phyloP scores from a whole-genome alignment of 208 protist genomes.

The Novymonas esmeraldas region DNA sequence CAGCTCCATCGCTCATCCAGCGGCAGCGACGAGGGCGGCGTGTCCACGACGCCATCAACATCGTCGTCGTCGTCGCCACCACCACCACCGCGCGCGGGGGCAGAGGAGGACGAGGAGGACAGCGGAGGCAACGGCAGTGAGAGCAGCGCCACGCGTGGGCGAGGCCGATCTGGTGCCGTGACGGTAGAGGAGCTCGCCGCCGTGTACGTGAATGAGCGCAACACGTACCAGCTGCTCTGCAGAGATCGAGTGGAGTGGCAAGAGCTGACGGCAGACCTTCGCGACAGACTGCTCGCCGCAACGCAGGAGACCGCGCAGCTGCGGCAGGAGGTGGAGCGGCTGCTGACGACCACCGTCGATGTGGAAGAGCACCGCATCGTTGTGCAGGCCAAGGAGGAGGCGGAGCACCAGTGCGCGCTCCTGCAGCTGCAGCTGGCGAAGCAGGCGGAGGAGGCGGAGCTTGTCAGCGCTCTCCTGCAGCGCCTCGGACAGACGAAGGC shows the following conservation, averaged over 20 bases:
- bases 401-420: slow-evolving; percentile 32
- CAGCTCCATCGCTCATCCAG: slow-evolving; percentile 4
- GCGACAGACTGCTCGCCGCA: slow-evolving; percentile 30
- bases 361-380: slow-evolving; percentile 31
- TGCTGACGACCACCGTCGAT: slow-evolving; percentile 47
- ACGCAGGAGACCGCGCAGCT: slow-evolving; percentile 51
- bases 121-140: neutral
- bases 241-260: slow-evolving; percentile 41
- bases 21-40: neutral
- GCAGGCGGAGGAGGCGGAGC: slow-evolving; percentile 30
- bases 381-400: slow-evolving; percentile 32
- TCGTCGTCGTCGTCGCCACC: neutral
- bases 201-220: slow-evolving; percentile 23
- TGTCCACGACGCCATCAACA: neutral
- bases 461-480: slow-evolving; percentile 17
- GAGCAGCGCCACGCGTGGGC: neutral
- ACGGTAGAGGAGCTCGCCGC: slow-evolving; percentile 31
- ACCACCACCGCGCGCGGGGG: neutral
- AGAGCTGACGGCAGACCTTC: slow-evolving; percentile 24
- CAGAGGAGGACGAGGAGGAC: neutral
- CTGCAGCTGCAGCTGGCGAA: slow-evolving; percentile 40
- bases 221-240: slow-evolving; percentile 35
- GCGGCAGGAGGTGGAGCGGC: slow-evolving; percentile 37
- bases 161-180: neutral
- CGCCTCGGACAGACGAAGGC: slow-evolving; percentile 3